These are phyloP conservation scores for Nicotiana sylvestris DNA, from an alignment of 257 asterid genomes.

Conservation along the genomic window DNA sequence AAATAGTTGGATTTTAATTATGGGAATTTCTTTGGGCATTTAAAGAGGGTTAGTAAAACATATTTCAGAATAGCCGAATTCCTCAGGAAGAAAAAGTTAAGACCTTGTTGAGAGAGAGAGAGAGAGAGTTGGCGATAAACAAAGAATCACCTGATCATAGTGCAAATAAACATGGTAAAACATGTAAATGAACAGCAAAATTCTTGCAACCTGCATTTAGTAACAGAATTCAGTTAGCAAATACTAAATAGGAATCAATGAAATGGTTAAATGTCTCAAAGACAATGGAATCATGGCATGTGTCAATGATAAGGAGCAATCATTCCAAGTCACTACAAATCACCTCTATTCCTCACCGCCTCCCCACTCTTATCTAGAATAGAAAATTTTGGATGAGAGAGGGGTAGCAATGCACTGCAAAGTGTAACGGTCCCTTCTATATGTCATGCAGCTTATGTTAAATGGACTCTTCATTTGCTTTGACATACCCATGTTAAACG, in stretches of 20 bases:
- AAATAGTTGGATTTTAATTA: background rate
- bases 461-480: constrained; percentile 5
- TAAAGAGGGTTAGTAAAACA: background rate
- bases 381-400: background rate
- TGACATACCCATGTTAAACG: background rate
- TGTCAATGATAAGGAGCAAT: background rate
- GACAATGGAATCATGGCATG: background rate
- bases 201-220: constrained; percentile 87
- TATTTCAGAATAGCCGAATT: background rate
- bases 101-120: background rate
- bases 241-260: background rate
- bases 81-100: background rate
- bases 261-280: background rate
- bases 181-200: constrained; percentile 79
- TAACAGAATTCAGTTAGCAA: constrained; percentile 8
- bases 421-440: background rate
- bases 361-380: background rate
- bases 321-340: background rate
- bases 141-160: constrained; percentile 59
- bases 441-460: background rate
- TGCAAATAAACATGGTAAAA: constrained; percentile 75
- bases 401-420: background rate
- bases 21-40: background rate
- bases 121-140: background rate
- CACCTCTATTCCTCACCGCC: background rate